phyloP scores from a whole-genome alignment of 2,329 filamentous ascomycete species.

The Monilinia aucupariae region DNA sequence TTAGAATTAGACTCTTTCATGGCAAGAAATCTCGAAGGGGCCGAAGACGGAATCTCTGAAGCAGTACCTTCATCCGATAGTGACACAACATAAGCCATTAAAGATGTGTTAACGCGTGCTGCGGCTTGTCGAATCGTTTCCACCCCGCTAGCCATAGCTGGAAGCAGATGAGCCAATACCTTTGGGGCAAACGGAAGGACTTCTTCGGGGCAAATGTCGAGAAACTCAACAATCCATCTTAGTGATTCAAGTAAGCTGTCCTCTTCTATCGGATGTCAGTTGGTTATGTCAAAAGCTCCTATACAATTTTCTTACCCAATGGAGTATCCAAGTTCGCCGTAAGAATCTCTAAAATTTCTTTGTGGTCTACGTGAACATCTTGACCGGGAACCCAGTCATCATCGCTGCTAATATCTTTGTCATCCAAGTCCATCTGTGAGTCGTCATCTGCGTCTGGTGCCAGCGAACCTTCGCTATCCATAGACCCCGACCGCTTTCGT shows the following conservation, averaged over 20 bases:
- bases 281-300: neutral
- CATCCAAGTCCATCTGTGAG: slow-evolving; percentile 51
- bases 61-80: slow-evolving; percentile 61
- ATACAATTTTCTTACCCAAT: slow-evolving; percentile 49
- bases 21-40: slow-evolving; percentile 40
- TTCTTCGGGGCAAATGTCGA: slow-evolving; percentile 95
- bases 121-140: slow-evolving; percentile 86
- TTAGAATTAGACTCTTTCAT: slow-evolving; percentile 35
- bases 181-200: slow-evolving; percentile 92
- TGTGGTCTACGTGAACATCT: slow-evolving; percentile 90
- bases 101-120: slow-evolving; percentile 77
- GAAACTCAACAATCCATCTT: slow-evolving; percentile 91
- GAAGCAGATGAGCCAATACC: slow-evolving; percentile 84
- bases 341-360: slow-evolving; percentile 84
- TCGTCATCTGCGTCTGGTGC: slow-evolving; percentile 54
- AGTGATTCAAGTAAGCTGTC: slow-evolving; percentile 87
- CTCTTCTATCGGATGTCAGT: slow-evolving; percentile 56
- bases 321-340: slow-evolving; percentile 83
- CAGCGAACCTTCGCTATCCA: slow-evolving; percentile 55
- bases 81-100: slow-evolving; percentile 93
- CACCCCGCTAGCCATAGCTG: slow-evolving; percentile 86
- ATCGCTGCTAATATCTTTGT: slow-evolving; percentile 61
- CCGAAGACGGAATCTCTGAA: slow-evolving; percentile 38
- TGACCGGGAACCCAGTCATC: slow-evolving; percentile 97
- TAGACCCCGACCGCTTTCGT: slow-evolving; percentile 62